A percentile compares a stretch with the other conserved stretches of the same genome.
Evolutionary conservation across 352 stramenopile genomes (phyloP).

Genomic region (Phytophthora parvispora): DNA sequence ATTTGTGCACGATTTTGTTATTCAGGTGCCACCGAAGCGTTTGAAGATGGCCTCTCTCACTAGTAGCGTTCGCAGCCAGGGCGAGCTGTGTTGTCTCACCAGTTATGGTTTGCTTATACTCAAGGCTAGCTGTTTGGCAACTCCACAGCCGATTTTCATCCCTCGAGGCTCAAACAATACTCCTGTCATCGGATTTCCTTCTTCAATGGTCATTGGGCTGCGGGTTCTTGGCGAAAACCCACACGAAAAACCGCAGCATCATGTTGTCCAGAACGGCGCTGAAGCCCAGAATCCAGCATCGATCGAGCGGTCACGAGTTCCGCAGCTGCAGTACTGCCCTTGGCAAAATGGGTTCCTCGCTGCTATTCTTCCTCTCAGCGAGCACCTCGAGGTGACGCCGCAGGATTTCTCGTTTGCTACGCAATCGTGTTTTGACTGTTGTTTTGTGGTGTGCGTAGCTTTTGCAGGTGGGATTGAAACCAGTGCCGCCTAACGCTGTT

Average conservation of each 20-base stretch:
- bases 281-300: constrained; percentile 46
- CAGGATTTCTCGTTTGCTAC: neutral
- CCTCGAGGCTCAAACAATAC: constrained; percentile 42
- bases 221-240: constrained; percentile 65
- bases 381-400: constrained; percentile 63
- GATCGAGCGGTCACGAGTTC: constrained; percentile 43
- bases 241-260: constrained; percentile 62
- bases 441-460: constrained; percentile 39
- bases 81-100: constrained; percentile 64
- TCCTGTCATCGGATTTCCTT: constrained; percentile 61
- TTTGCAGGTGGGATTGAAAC: constrained; percentile 74
- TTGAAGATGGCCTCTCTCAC: constrained; percentile 62
- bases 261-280: constrained; percentile 54
- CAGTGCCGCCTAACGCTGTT: constrained; percentile 74
- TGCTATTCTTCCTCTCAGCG: constrained; percentile 53
- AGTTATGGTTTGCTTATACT: constrained; percentile 67
- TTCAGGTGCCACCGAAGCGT: constrained; percentile 51
- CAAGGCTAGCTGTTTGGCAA: constrained; percentile 44
- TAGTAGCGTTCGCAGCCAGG: constrained; percentile 39
- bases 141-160: constrained; percentile 47
- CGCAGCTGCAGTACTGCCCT: constrained; percentile 45
- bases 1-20: constrained; percentile 1
- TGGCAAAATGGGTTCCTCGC: constrained; percentile 48
- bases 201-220: constrained; percentile 49
- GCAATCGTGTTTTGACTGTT: neutral